Evolutionary conservation across 1,284 basidiomycete genomes (phyloP).

Genomic region (Sporisorium graminicola): DNA sequence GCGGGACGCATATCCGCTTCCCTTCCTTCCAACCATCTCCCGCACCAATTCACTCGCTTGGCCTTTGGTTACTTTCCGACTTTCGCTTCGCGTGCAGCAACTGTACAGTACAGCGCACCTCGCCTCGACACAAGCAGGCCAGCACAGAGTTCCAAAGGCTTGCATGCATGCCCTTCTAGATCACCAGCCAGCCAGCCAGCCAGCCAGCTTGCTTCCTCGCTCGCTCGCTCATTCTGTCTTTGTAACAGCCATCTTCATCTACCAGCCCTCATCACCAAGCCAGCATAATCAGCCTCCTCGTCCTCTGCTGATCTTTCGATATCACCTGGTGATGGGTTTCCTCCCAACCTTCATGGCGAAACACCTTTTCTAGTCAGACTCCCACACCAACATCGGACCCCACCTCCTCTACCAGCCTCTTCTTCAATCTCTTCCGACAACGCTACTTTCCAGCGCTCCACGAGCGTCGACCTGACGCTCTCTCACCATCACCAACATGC

Average conservation of each 20-base stretch:
- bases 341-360: background rate
- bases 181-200: no score
- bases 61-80: background rate
- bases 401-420: background rate
- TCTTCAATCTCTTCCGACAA: background rate
- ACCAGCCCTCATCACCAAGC: background rate
- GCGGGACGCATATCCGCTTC: background rate
- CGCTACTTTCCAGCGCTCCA: background rate
- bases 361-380: background rate
- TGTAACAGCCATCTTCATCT: background rate
- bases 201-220: no score
- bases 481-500: slow-evolving; percentile 16
- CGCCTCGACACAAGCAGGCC: background rate
- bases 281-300: background rate
- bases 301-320: background rate
- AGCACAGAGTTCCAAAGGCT: background rate
- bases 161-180: background rate
- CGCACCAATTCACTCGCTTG: background rate
- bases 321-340: slow-evolving; percentile 3
- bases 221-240: background rate
- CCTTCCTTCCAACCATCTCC: background rate
- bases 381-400: background rate
- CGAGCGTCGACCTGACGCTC: background rate
- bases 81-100: background rate
- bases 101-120: no score